These are phyloP conservation scores for Yamadazyma takamatsuzukensis DNA, from an alignment of 805 yeast genomes.

Conservation along the genomic window DNA sequence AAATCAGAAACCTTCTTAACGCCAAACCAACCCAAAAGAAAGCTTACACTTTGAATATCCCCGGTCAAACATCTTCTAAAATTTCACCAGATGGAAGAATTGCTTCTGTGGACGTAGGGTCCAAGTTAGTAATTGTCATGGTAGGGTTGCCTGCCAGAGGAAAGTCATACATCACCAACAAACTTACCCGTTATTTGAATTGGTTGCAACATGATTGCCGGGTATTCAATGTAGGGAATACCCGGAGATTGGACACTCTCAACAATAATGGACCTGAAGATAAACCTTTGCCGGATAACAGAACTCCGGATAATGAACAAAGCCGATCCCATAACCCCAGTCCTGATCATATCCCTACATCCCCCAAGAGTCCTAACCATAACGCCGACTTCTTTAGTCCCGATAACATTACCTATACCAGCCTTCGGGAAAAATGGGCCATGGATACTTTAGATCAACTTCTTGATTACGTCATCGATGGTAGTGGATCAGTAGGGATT, in stretches of 20 bases:
- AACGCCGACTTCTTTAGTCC: slow-evolving; percentile 87
- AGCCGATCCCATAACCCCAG: slow-evolving; percentile 13
- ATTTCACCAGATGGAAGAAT: slow-evolving; percentile 73
- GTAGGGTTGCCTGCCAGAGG: slow-evolving; percentile 97
- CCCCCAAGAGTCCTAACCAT: slow-evolving; percentile 36
- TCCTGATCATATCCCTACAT: slow-evolving; percentile 1
- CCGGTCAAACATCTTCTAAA: slow-evolving; percentile 83
- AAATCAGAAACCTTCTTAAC: slow-evolving; percentile 30
- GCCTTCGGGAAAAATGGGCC: slow-evolving; percentile 90
- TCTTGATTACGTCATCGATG: slow-evolving; percentile 73
- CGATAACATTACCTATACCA: slow-evolving; percentile 58
- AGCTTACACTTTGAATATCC: slow-evolving; percentile 85
- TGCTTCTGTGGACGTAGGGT: slow-evolving; percentile 65
- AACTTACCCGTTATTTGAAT: slow-evolving; percentile 82
- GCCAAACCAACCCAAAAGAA: slow-evolving; percentile 45
- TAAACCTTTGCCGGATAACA: slow-evolving; percentile 49
- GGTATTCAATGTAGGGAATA: slow-evolving; percentile 94
- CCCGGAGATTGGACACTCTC: slow-evolving; percentile 71
- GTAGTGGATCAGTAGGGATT: slow-evolving; percentile 88
- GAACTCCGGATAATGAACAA: slow-evolving; percentile 31
- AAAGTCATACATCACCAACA: slow-evolving; percentile 88
- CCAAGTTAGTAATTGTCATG: slow-evolving; percentile 90
- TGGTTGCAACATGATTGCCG: slow-evolving; percentile 91
- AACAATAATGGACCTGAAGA: slow-evolving; percentile 64
- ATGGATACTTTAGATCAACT: slow-evolving; percentile 85